Evolutionary conservation across 495 filamentous ascomycete species (phyloP), one percentile per base, ranked within the genome.

Genomic region (Tetracladium marchalianum): DNA sequence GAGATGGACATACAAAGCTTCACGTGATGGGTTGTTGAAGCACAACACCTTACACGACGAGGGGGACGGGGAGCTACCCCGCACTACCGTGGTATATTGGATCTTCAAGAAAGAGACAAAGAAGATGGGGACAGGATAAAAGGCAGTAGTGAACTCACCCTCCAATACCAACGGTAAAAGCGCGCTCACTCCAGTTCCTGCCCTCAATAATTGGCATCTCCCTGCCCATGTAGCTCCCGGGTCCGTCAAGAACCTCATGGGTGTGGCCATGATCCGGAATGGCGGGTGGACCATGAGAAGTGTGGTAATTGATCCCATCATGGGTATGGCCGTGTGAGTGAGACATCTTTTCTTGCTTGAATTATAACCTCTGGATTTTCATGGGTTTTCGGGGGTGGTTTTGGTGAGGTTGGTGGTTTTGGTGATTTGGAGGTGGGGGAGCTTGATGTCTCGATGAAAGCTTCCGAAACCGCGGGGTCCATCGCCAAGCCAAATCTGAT

Each of bases 121-220:
- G 18, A 6, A 35, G 41, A 12, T 38, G 24, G 19, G 41, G 9
- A 46, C 11, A 7, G n/a, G 13, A 33, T 18, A 17, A 48, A 35
- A 10, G 24, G 16, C 18, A 7, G 18, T 43, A 16, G 34, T 37
- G 32, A 15, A 74, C 80, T 50, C 74, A 95, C 92, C 92, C 92
- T 65, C 92, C 92, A 61, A 97, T 97, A 18, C 92, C 92, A 49
- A 97, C 71, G 13, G 92, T 97, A 54, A 95, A 98, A 16, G 90
- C 90, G 24, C 92, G 73, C 53, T 95, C 89, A 35, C 75, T 75
- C 88, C 89, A 98, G 64, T 89, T 72, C 36, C 92, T 73, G 18
- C 87, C 87, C 51, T 94, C 82, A 50, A 88, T 75, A 40, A 98
- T 78, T 31, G 89, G 90, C 82, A 90, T 87, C 70, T 97, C 92